Conservation (phyloP, 805 yeast species). For the Candida corydali region DNA sequence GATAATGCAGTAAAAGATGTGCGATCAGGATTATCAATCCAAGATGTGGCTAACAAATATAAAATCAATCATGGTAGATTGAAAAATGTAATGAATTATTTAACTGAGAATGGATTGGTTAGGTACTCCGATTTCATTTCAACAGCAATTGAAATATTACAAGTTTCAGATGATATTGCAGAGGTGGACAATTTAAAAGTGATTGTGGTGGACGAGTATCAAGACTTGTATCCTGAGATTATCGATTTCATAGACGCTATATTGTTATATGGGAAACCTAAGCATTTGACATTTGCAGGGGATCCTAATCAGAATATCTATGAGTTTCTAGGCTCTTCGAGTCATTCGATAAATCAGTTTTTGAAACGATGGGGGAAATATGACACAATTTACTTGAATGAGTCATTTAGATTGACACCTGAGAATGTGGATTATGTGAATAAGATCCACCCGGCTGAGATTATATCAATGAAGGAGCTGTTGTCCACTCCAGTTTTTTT, state of each 20-base stretch:
- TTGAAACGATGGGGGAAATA: constrained; percentile 11
- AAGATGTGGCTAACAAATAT: constrained; percentile 20
- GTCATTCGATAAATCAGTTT: no score
- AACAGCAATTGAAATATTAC: constrained; percentile 25
- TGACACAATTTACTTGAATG: constrained; percentile 35
- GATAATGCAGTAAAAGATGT: constrained; percentile 21
- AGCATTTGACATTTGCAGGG: constrained; percentile 65
- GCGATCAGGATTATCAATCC: constrained; percentile 18
- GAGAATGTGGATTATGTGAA: constrained; percentile 47
- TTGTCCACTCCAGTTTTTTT: constrained; percentile 21
- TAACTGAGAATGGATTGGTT: constrained; percentile 30
- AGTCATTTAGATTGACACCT: constrained; percentile 61
- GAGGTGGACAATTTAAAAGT: constrained; percentile 24
- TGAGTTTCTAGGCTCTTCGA: constrained; percentile 63
- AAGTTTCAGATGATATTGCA: constrained; percentile 16
- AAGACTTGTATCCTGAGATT: constrained; percentile 57
- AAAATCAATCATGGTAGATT: constrained; percentile 25
- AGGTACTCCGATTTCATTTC: constrained; percentile 34
- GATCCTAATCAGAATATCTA: constrained; percentile 71
- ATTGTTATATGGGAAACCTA: constrained; percentile 26
- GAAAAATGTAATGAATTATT: constrained; percentile 20
- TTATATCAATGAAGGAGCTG: constrained; percentile 15
- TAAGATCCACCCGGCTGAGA: constrained; percentile 12
- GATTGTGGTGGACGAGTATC: constrained; percentile 69
- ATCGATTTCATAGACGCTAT: constrained; percentile 38